Evolutionary conservation across 177 flowering plant genomes (phyloP), one percentile per base, ranked within the genome.

Genomic region (Telopea speciosissima): DNA sequence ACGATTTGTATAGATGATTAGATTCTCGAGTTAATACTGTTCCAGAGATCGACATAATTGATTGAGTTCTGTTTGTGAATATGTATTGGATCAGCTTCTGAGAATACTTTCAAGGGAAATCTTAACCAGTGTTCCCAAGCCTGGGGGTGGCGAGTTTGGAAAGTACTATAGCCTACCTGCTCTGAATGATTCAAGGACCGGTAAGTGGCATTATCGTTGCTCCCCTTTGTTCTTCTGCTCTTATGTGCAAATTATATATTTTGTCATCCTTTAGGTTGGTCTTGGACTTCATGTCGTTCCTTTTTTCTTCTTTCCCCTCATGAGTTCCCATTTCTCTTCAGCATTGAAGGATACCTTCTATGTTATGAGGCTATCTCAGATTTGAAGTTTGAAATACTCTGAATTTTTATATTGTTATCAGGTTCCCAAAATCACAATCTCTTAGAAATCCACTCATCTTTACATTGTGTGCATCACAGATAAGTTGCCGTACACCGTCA

Each of bases 71-170:
- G 33, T 52, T 64, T 69, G 36, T 56, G 40, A 49, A 68, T 65
- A 10, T 74, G 28, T 70, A 19, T 72, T n/a, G 70, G 62, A 62
- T 71, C 91, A 92, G 99, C 99, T 78, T 62, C 92, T 61, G 92
- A 89, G 67, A 77, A 92, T 83, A 83, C 91, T 54, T 94, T 86
- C 78, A 88, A 86, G 80, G 86, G 79, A 70, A n/a, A 88, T 89
- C 42, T 80, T 92, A 68, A 89, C 93, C 36, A 70, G 79, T 78
- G 97, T 94, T 68, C 95, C 97, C 62, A 94, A 89, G 87, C 92
- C 95, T 22, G 90, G 95, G 23, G 98, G 98, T 42, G 96, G 98
- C 40, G 96, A 93, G 75, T 92, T 84, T 68, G 96, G 96, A 65
- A 89, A 89, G 72, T 90, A 78, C 78, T 90, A 87, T 66, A 89